Evolutionary conservation across 1,139 yeast species (phyloP).

Genomic region (Suhomyces kunorum): DNA sequence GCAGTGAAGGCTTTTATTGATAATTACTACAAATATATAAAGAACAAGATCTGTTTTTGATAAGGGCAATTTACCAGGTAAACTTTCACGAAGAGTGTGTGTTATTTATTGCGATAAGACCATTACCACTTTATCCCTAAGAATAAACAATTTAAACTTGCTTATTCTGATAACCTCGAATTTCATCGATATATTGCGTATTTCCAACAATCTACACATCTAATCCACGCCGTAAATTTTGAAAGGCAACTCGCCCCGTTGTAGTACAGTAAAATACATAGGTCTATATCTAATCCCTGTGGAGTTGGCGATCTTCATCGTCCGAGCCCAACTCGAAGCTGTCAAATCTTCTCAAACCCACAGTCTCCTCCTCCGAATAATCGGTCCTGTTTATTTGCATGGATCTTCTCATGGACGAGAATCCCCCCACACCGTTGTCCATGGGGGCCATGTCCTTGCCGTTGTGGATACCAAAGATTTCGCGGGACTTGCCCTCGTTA

Average conservation of each 20-base stretch:
- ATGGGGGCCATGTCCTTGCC: conserved; percentile 63
- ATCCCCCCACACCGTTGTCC: conserved; percentile 83
- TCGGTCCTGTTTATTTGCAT: conserved; percentile 65
- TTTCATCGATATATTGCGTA: too few relatives aligned
- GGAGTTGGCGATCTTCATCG: conserved; percentile 23
- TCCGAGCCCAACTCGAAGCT: conserved; percentile 58
- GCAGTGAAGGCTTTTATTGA: too few relatives aligned
- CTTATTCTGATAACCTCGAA: too few relatives aligned
- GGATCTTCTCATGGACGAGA: conserved; percentile 57
- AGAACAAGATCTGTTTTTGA: too few relatives aligned
- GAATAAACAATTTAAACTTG: too few relatives aligned
- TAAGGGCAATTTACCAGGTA: too few relatives aligned
- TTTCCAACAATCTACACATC: too few relatives aligned
- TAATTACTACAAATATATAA: too few relatives aligned
- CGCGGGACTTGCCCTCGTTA: conserved; percentile 54
- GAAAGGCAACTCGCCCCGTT: background rate
- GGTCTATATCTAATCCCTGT: conserved; percentile 4
- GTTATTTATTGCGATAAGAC: too few relatives aligned
- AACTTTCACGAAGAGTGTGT: too few relatives aligned
- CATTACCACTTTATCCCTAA: too few relatives aligned
- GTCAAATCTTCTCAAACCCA: conserved; percentile 62
- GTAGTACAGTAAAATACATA: conserved; percentile 4
- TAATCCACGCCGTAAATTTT: background rate
- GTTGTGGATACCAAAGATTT: conserved; percentile 63
- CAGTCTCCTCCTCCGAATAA: conserved; percentile 51